Conservation (phyloP, 2,329 filamentous ascomycete species). For the Colletotrichum acutatum region DNA sequence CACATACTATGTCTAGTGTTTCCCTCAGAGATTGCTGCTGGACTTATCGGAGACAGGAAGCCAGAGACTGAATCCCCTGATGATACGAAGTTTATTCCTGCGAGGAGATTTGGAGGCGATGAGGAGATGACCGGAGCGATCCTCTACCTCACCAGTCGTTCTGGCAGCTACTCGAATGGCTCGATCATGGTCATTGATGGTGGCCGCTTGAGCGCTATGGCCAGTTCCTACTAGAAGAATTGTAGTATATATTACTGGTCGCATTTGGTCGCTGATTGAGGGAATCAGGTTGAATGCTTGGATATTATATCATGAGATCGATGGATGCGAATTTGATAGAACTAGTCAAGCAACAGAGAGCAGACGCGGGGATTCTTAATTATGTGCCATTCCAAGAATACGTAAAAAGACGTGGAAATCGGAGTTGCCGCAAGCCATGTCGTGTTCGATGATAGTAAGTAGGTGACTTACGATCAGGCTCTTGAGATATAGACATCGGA, state of each 20-base stretch:
- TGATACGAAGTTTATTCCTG: constrained; percentile 56
- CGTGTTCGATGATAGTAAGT: rapidly evolving
- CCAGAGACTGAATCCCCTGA: constrained; percentile 8
- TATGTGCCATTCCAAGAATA: not conserved
- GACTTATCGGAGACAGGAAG: constrained; percentile 16
- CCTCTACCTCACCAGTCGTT: constrained; percentile 71
- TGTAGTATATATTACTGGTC: not conserved
- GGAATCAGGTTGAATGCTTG: not conserved
- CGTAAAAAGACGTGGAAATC: not conserved
- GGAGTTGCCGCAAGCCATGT: not conserved
- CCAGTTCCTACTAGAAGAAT: constrained; percentile 59
- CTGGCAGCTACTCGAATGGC: constrained; percentile 75
- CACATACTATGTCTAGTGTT: not conserved
- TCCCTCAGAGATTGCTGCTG: constrained; percentile 18
- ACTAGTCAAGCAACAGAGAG: not conserved
- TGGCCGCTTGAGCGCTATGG: constrained; percentile 66
- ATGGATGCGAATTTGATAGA: not conserved
- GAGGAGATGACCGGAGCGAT: constrained; percentile 72
- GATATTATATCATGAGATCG: not conserved
- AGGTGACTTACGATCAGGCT: not conserved
- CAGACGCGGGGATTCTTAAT: not conserved
- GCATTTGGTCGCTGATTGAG: not conserved
- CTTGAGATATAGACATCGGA: not conserved
- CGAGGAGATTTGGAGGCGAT: constrained; percentile 65
- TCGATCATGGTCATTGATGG: constrained; percentile 72